Conservation (phyloP, 2,329 filamentous ascomycete species). For the Arthrobotrys iridis region DNA sequence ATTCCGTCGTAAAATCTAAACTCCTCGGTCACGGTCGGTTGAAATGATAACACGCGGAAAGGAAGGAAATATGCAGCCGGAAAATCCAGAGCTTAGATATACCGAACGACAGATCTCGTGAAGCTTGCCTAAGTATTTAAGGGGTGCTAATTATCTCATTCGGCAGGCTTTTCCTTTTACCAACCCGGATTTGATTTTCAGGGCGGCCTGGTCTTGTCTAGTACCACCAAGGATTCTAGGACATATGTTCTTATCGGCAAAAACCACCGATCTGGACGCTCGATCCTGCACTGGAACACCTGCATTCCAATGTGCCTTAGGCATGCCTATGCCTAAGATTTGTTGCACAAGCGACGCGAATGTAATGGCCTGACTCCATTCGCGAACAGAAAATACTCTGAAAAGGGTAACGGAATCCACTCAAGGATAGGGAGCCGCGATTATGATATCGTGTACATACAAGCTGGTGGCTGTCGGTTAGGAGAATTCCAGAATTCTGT, state of each 20-base stretch:
- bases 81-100: not conserved
- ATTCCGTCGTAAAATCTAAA: not conserved
- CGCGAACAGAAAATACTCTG: conserved; percentile 2
- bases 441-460: too few species aligned
- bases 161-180: not conserved
- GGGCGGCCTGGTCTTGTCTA: too few species aligned
- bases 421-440: too few species aligned
- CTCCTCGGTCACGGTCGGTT: not conserved
- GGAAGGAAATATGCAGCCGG: too few species aligned
- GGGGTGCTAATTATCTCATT: conserved; percentile 4
- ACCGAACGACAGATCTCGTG: not conserved
- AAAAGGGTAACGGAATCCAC: too few species aligned
- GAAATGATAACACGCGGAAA: too few species aligned
- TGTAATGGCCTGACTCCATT: not conserved
- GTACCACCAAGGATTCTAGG: not conserved
- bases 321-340: conserved; percentile 33
- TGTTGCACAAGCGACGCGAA: not conserved
- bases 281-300: conserved; percentile 10
- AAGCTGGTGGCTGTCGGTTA: too few species aligned
- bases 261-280: conserved; percentile 1
- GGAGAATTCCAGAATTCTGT: too few species aligned
- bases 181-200: not conserved
- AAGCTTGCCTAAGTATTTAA: conserved; percentile 18
- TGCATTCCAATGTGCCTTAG: conserved; percentile 20
- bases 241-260: too few species aligned